phyloP scores from a whole-genome alignment of 192 early-diverging fungal species.

The Backusella macrospora region DNA sequence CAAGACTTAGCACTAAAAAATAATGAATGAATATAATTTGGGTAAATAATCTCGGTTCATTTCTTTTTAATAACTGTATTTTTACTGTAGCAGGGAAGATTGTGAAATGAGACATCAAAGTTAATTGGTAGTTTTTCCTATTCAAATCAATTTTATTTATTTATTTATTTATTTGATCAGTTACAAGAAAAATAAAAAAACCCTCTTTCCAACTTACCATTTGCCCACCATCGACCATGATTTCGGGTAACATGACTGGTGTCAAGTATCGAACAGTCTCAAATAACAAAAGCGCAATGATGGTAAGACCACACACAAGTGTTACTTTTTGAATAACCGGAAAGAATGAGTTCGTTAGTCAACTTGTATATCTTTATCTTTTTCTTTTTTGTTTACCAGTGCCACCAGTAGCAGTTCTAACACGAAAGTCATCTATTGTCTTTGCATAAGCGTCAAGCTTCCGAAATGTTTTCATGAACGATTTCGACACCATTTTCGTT shows the following conservation, averaged over 20 bases:
- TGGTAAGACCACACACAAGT: conserved; percentile 68
- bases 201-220: conserved; percentile 36
- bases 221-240: conserved; percentile 81
- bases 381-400: conserved; percentile 45
- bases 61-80: neutral
- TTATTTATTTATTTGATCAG: neutral
- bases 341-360: neutral
- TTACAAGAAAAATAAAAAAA: neutral
- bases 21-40: too few relatives aligned
- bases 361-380: neutral
- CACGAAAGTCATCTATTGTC: conserved; percentile 90
- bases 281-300: conserved; percentile 72
- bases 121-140: conserved; percentile 85
- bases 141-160: neutral
- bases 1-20: conserved; percentile 76
- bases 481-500: conserved; percentile 30
- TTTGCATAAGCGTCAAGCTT: conserved; percentile 90
- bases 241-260: conserved; percentile 67
- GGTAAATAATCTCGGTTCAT: neutral
- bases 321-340: conserved; percentile 62
- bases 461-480: conserved; percentile 52
- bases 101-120: conserved; percentile 87
- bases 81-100: conserved; percentile 83
- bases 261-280: conserved; percentile 81
- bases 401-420: conserved; percentile 77